These are phyloP conservation scores for Clitopilus hobsonii DNA, from an alignment of 768 basidiomycete species.

Conservation along the genomic window DNA sequence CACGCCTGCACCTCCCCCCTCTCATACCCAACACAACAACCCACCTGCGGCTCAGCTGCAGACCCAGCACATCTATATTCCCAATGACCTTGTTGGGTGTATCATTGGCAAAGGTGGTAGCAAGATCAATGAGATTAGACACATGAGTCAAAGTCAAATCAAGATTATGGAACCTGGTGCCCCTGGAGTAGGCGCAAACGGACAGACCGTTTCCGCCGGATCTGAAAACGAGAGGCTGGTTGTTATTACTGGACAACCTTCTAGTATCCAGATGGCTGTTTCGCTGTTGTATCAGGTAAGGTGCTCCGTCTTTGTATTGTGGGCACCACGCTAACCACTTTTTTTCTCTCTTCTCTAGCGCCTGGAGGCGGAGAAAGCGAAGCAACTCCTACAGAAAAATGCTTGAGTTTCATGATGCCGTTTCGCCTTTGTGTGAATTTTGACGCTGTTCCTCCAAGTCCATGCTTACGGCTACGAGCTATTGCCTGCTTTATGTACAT, in stretches of 20 bases:
- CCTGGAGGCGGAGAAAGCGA: slow-evolving; percentile 86
- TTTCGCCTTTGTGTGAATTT: slow-evolving; percentile 6
- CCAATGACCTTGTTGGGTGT: slow-evolving; percentile 93
- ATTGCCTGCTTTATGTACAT: no score
- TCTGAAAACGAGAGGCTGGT: slow-evolving; percentile 89
- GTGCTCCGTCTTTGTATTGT: slow-evolving; percentile 6
- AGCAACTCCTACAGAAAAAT: slow-evolving; percentile 45
- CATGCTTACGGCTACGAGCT: no score
- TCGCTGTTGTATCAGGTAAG: slow-evolving; percentile 82
- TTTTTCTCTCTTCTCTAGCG: no score
- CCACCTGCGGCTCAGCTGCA: slow-evolving; percentile 71
- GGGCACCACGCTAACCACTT: no score
- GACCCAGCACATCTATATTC: slow-evolving; percentile 98
- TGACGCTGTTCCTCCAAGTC: no score
- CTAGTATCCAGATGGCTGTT: slow-evolving; percentile 96
- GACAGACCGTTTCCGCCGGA: slow-evolving; percentile 65
- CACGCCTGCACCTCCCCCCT: slow-evolving; percentile 26
- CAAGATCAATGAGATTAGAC: slow-evolving; percentile 98
- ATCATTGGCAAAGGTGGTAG: slow-evolving; percentile 98
- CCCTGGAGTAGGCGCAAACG: slow-evolving; percentile 59
- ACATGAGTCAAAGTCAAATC: slow-evolving; percentile 93
- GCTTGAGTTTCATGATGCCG: slow-evolving; percentile 10
- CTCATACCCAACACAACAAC: slow-evolving; percentile 40
- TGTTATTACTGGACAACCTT: slow-evolving; percentile 93
- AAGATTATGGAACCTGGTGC: slow-evolving; percentile 99